Conservation (phyloP, 2,329 filamentous ascomycete genomes). For the Cercospora beticola region DNA sequence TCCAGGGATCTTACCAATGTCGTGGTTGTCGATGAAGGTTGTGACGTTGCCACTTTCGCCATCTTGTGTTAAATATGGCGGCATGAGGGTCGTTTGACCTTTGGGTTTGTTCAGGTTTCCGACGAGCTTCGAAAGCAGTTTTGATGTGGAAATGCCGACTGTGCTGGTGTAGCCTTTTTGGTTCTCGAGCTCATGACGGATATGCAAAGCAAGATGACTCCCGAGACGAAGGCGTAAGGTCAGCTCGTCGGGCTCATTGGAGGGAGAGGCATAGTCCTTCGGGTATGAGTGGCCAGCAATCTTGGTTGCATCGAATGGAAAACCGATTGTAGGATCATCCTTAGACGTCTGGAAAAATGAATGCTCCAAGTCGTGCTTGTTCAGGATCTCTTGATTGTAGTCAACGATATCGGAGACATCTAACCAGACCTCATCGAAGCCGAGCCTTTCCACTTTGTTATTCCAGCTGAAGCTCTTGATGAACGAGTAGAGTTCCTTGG, state of each 20-base stretch:
- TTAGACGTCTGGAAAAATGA: slow-evolving; percentile 80
- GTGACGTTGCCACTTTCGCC: slow-evolving; percentile 53
- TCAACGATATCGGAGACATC: slow-evolving; percentile 84
- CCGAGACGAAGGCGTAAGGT: slow-evolving; percentile 67
- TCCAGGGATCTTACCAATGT: slow-evolving; percentile 78
- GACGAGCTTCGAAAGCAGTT: slow-evolving; percentile 79
- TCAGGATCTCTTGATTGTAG: slow-evolving; percentile 75
- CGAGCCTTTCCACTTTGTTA: slow-evolving; percentile 72
- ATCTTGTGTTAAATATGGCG: slow-evolving; percentile 45
- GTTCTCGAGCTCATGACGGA: slow-evolving; percentile 71
- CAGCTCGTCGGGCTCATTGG: slow-evolving; percentile 21
- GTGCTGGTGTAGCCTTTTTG: slow-evolving; percentile 83
- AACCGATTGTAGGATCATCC: slow-evolving; percentile 75
- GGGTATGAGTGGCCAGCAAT: slow-evolving; percentile 66
- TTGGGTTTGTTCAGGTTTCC: slow-evolving; percentile 83
- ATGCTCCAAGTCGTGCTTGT: slow-evolving; percentile 59
- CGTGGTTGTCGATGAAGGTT: slow-evolving; percentile 71
- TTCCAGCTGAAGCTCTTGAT: slow-evolving; percentile 76
- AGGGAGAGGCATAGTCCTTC: slow-evolving; percentile 12
- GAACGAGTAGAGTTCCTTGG: slow-evolving; percentile 75
- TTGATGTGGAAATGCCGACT: slow-evolving; percentile 83
- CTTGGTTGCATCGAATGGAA: slow-evolving; percentile 69
- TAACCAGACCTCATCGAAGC: slow-evolving; percentile 81
- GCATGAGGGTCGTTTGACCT: slow-evolving; percentile 79
- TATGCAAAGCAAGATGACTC: slow-evolving; percentile 74